phyloP scores from a whole-genome alignment of 768 basidiomycete genomes.

The Kwoniella pini region DNA sequence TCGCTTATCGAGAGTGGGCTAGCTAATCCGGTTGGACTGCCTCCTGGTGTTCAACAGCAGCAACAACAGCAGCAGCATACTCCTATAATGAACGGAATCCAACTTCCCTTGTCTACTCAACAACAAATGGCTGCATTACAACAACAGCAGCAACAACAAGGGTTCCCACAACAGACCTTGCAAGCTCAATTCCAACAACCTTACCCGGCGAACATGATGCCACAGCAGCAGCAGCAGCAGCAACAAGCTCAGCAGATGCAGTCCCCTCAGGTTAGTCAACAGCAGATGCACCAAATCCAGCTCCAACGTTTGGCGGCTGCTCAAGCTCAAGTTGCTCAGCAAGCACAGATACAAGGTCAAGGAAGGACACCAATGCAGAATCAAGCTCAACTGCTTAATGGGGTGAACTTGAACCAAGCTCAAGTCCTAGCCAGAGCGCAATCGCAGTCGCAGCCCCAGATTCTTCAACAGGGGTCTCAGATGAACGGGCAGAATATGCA shows the following conservation, averaged over 20 bases:
- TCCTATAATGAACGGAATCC: constrained; percentile 28
- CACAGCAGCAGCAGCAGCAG: constrained; percentile 1
- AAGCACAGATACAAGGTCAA: constrained; percentile 20
- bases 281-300: constrained; percentile 23
- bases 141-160: constrained; percentile 18
- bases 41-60: constrained; percentile 15
- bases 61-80: constrained; percentile 16
- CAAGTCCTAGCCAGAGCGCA: constrained; percentile 12
- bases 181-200: too few relatives aligned
- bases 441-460: constrained; percentile 30
- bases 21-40: constrained; percentile 19
- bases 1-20: constrained; percentile 24
- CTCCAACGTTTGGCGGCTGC: constrained; percentile 26
- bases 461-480: constrained; percentile 18
- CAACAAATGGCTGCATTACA: constrained; percentile 34
- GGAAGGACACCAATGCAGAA: constrained; percentile 12
- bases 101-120: constrained; percentile 28
- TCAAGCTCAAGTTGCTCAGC: constrained; percentile 26
- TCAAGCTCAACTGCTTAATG: constrained; percentile 15
- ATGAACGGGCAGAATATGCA: constrained; percentile 20
- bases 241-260: constrained; percentile 20
- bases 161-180: neutral
- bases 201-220: too few relatives aligned
- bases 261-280: constrained; percentile 17
- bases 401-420: constrained; percentile 6